Conservation (phyloP, 2,329 filamentous ascomycete species). For the Paracoccidioides brasiliensis region DNA sequence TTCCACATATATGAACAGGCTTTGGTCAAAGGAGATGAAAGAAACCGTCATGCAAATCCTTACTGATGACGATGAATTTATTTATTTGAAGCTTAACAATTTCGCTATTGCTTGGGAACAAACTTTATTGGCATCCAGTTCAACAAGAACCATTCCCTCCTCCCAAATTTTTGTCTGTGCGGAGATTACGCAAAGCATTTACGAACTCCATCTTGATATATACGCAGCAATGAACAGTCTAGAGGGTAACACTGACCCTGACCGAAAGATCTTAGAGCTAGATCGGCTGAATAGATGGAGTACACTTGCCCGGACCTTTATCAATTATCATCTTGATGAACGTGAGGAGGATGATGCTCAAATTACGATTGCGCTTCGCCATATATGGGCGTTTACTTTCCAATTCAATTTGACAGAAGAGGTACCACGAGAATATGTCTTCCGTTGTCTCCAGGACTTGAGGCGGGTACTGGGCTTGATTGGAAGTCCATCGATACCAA, state of each 20-base stretch:
- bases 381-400: slow-evolving; percentile 54
- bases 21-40: slow-evolving; percentile 45
- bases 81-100: slow-evolving; percentile 32
- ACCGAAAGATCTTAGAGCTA: slow-evolving; percentile 40
- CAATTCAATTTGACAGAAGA: slow-evolving; percentile 45
- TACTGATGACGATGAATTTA: slow-evolving; percentile 41
- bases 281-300: slow-evolving; percentile 51
- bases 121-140: slow-evolving; percentile 15
- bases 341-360: slow-evolving; percentile 18
- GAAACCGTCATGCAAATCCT: slow-evolving; percentile 41
- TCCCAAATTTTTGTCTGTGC: slow-evolving; percentile 26
- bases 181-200: slow-evolving; percentile 47
- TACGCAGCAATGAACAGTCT: slow-evolving; percentile 51
- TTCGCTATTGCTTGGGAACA: slow-evolving; percentile 19
- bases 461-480: slow-evolving; percentile 40
- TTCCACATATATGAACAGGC: slow-evolving; percentile 40
- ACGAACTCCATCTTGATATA: slow-evolving; percentile 55
- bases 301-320: slow-evolving; percentile 41
- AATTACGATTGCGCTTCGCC: slow-evolving; percentile 42
- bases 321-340: slow-evolving; percentile 31
- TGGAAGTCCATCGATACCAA: slow-evolving; percentile 39
- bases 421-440: slow-evolving; percentile 44
- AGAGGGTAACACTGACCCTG: slow-evolving; percentile 41
- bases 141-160: slow-evolving; percentile 16
- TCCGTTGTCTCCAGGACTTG: slow-evolving; percentile 51